These are phyloP conservation scores for Cephalotrichum gorgonifer DNA, from an alignment of 2,329 filamentous ascomycete species.

Conservation along the genomic window DNA sequence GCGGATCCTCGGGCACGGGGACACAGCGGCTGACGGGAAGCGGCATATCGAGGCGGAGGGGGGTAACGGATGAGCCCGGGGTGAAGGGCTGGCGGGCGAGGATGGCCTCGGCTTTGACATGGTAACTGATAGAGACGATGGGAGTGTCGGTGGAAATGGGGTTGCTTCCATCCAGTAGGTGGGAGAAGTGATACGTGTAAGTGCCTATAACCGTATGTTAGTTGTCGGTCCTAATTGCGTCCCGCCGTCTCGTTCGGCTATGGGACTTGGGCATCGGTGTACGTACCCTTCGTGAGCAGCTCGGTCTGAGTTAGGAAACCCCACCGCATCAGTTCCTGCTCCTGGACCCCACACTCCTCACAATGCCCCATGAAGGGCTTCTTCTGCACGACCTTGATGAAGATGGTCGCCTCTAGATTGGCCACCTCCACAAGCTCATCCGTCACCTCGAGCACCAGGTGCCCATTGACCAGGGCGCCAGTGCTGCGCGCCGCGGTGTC, in stretches of 20 bases:
- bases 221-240: not conserved
- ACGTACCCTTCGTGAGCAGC: constrained; percentile 37
- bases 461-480: constrained; percentile 77
- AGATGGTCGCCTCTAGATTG: constrained; percentile 61
- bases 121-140: constrained; percentile 67
- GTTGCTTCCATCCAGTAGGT: constrained; percentile 74
- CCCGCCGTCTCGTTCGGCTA: not conserved
- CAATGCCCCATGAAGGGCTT: constrained; percentile 75
- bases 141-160: constrained; percentile 71
- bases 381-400: constrained; percentile 64
- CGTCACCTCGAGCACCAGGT: constrained; percentile 63
- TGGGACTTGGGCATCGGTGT: not conserved
- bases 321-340: constrained; percentile 70
- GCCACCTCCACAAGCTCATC: constrained; percentile 59
- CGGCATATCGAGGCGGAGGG: constrained; percentile 53
- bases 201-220: constrained; percentile 31
- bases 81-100: constrained; percentile 48
- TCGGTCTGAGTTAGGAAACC: constrained; percentile 55
- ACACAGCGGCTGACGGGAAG: constrained; percentile 74
- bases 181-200: constrained; percentile 82
- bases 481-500: constrained; percentile 64
- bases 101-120: constrained; percentile 58
- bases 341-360: constrained; percentile 60
- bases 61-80: constrained; percentile 17
- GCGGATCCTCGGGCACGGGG: constrained; percentile 61